phyloP scores from a whole-genome alignment of 768 basidiomycete species.

The Termitomyces bulborhizus region DNA sequence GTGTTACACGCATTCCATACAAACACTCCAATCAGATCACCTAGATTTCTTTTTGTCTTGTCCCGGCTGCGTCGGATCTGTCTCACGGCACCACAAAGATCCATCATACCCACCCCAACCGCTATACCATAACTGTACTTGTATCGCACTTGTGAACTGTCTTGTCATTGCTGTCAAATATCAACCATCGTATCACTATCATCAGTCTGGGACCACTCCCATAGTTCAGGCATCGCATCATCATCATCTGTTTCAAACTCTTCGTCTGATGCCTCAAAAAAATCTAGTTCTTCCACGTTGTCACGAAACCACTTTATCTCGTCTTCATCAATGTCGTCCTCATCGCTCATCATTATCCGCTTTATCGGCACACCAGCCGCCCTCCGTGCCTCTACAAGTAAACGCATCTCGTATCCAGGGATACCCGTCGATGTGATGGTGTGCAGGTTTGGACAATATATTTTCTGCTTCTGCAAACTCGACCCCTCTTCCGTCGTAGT shows the following conservation, averaged over 20 bases:
- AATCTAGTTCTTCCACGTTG: constrained; percentile 45
- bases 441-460: constrained; percentile 47
- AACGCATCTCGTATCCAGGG: constrained; percentile 31
- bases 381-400: constrained; percentile 37
- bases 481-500: constrained; percentile 1
- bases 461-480: constrained; percentile 13
- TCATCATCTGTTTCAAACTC: constrained; percentile 21
- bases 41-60: constrained; percentile 1
- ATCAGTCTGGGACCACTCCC: no score
- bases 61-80: constrained; percentile 4
- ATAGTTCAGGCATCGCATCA: no score
- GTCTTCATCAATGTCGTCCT: constrained; percentile 31
- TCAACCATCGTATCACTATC: neutral
- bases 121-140: neutral
- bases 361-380: constrained; percentile 39
- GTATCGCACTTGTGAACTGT: neutral
- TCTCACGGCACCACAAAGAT: neutral
- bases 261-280: constrained; percentile 55
- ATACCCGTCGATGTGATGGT: constrained; percentile 42
- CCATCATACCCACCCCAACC: neutral
- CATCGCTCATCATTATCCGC: constrained; percentile 39
- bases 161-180: neutral
- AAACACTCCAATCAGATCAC: constrained; percentile 12
- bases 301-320: constrained; percentile 47
- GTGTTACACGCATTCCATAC: constrained; percentile 33